Evolutionary conservation across 129 eudicot genomes (phyloP), one percentile per base, ranked within the genome.

Genomic region (Flaveria sonorensis): DNA sequence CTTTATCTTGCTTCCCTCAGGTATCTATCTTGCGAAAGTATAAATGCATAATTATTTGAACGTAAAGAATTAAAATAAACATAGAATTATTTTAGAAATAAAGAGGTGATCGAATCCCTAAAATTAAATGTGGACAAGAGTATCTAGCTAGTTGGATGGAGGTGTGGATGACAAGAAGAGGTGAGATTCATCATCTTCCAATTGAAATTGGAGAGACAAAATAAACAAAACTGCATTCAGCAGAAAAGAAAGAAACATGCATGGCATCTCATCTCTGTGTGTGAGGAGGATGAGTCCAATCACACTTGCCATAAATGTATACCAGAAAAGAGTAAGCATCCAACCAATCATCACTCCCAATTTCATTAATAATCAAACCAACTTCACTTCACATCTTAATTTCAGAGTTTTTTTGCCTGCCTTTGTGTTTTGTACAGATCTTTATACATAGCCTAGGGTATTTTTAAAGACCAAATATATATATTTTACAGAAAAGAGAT

Each of bases 281-380:
- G 28, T 7, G 28, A 3, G 16, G 7, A 64, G 68, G 81, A 56
- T 56, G 76, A 65, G 79, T 73, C 83, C 23, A 24, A 64, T 80
- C 79, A 80, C 79, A 80, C 40, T 80, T 73, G 45, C 79, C 69
- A 64, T 40, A 72, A 72, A 23, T 80, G 78, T 72, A 73, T 72
- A 80, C 79, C 73, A 30, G 56, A 64, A 64, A 80, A 65, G 79
- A 51, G 50, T 64, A 64, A 72, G 83, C 79, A 80, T 73, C 74
- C 64, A 51, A 60, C 73, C 83, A 80, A 79, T 80, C 78, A 80
- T 80, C 42, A 80, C 61, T 72, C 73, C 83, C 83, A 80, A 72
- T 39, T 80, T 73, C 83, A 74, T 80, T 80, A 80, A 80, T 80
- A 77, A 73, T 80, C 83, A 80, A 80, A 80, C 83, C 83, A 80